These are phyloP conservation scores for Plectranthus barbatus DNA, from an alignment of 257 asterid species.

Conservation along the genomic window DNA sequence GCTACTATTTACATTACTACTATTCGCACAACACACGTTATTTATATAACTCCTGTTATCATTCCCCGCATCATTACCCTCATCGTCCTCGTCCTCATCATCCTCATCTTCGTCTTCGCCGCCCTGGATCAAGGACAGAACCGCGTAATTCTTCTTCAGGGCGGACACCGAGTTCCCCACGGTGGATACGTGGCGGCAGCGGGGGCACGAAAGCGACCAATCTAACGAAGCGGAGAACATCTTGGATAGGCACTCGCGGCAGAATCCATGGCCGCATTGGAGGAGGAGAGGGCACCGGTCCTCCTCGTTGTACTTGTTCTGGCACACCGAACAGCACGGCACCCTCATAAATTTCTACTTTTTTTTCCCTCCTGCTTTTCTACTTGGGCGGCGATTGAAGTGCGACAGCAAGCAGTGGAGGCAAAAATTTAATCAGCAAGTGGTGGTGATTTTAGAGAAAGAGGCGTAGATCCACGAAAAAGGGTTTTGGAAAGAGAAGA, in stretches of 20 bases:
- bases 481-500: slow-evolving; percentile 30
- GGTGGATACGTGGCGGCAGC: slow-evolving; percentile 83
- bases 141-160: slow-evolving; percentile 70
- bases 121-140: slow-evolving; percentile 60
- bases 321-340: slow-evolving; percentile 86
- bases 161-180: slow-evolving; percentile 95
- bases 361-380: neutral
- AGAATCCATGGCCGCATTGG: slow-evolving; percentile 99
- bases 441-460: slow-evolving; percentile 13
- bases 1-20: slow-evolving; percentile 14
- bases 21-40: slow-evolving; percentile 14
- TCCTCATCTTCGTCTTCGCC: slow-evolving; percentile 72
- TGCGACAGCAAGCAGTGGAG: neutral
- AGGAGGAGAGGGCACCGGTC: slow-evolving; percentile 90
- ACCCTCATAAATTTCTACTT: slow-evolving; percentile 39
- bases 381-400: slow-evolving; percentile 5
- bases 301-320: slow-evolving; percentile 84
- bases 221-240: slow-evolving; percentile 75
- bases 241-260: slow-evolving; percentile 83
- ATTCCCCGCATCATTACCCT: slow-evolving; percentile 17
- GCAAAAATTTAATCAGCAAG: neutral
- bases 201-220: slow-evolving; percentile 77
- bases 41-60: neutral
- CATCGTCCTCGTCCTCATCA: too few species aligned
- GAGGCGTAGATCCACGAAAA: slow-evolving; percentile 21